phyloP scores from a whole-genome alignment of 352 stramenopile genomes.

The Phytophthora sp. region DNA sequence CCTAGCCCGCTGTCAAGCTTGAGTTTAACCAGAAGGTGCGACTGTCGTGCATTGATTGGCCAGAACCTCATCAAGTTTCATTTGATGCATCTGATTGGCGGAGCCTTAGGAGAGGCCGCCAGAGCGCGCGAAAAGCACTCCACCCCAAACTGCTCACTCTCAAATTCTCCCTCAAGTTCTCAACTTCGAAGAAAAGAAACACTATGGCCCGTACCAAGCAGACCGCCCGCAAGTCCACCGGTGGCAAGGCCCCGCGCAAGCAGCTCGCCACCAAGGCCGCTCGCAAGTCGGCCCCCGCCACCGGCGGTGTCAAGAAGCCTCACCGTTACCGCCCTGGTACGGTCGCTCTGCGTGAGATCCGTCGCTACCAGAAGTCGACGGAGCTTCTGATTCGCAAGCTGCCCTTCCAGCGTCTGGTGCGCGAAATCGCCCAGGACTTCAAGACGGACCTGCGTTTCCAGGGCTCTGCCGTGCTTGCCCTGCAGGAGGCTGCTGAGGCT shows the following conservation, averaged over 20 bases:
- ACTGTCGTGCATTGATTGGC: constrained; percentile 21
- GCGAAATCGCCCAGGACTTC: constrained; percentile 88
- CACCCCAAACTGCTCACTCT: constrained; percentile 37
- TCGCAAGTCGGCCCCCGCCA: constrained; percentile 90
- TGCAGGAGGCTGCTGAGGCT: constrained; percentile 88
- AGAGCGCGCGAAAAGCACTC: constrained; percentile 17
- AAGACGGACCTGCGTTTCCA: constrained; percentile 92
- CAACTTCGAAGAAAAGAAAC: constrained; percentile 31
- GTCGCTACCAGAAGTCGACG: constrained; percentile 95
- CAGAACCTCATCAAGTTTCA: neutral
- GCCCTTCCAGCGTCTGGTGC: constrained; percentile 95
- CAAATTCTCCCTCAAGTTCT: constrained; percentile 34
- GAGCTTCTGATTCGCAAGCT: constrained; percentile 97
- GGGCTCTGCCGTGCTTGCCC: constrained; percentile 78
- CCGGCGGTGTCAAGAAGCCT: constrained; percentile 94
- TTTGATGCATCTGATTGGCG: constrained; percentile 36
- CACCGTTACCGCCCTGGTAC: constrained; percentile 85
- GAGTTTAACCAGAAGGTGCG: neutral
- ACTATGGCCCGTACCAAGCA: constrained; percentile 96
- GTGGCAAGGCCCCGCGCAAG: constrained; percentile 94
- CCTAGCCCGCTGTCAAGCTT: constrained; percentile 20
- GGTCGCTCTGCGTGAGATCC: constrained; percentile 95
- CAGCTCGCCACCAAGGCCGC: constrained; percentile 93
- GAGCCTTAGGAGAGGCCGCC: neutral
- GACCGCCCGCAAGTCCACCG: constrained; percentile 94